Evolutionary conservation across 352 stramenopile species (phyloP).

Genomic region (Phytophthora sansomeana): DNA sequence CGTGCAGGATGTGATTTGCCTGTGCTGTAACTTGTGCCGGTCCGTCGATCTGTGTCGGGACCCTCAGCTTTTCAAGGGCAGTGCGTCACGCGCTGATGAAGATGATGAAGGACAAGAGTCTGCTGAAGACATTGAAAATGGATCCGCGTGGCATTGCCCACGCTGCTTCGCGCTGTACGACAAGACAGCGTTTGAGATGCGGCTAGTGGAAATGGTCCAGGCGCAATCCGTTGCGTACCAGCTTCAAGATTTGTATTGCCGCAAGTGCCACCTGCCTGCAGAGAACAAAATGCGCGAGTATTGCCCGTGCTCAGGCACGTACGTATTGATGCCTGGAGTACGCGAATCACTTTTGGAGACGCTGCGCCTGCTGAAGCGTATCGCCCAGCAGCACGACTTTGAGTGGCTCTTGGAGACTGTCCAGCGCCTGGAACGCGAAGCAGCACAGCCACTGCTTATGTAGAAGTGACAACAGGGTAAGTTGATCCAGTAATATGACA

Average conservation of each 20-base stretch:
- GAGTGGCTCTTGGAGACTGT: constrained; percentile 75
- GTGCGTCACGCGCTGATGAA: constrained; percentile 36
- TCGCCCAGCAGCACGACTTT: constrained; percentile 76
- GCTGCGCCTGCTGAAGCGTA: constrained; percentile 66
- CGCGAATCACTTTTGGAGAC: constrained; percentile 59
- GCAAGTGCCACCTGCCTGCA: constrained; percentile 77
- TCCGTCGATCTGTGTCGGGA: constrained; percentile 98
- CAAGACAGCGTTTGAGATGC: constrained; percentile 88
- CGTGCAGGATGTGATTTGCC: constrained; percentile 97
- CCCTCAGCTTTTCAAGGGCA: constrained; percentile 88
- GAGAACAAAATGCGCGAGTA: constrained; percentile 84
- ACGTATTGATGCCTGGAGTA: constrained; percentile 43
- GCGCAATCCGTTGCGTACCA: constrained; percentile 92
- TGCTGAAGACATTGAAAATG: constrained; percentile 24
- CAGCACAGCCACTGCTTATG: constrained; percentile 28
- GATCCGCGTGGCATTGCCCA: constrained; percentile 88
- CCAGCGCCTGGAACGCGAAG: constrained; percentile 57
- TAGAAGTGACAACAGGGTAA: constrained; percentile 18
- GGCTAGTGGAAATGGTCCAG: constrained; percentile 92
- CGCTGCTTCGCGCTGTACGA: constrained; percentile 94
- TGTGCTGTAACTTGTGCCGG: constrained; percentile 94
- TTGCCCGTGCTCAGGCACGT: constrained; percentile 84
- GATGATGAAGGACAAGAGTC: constrained; percentile 35
- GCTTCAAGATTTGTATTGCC: constrained; percentile 91
- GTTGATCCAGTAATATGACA: no score